These are phyloP conservation scores for Solanum paucissectum DNA, from an alignment of 257 asterid genomes.

Conservation along the genomic window DNA sequence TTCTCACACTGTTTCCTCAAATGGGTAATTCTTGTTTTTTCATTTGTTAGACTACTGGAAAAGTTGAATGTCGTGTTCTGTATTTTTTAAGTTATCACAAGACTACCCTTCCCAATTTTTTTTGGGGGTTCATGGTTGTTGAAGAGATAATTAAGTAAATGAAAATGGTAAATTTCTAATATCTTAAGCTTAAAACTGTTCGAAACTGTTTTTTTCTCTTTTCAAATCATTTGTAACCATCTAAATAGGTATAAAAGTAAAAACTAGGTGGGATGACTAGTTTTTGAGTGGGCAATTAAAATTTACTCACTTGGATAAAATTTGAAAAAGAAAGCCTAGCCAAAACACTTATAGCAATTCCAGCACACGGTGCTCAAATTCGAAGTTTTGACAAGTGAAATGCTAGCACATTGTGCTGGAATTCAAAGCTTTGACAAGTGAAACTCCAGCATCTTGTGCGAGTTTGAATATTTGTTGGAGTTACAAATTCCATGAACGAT, in stretches of 20 bases:
- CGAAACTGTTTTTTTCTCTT: not conserved
- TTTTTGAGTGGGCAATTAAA: not conserved
- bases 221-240: not conserved
- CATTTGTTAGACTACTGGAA: not conserved
- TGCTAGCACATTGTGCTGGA: not conserved
- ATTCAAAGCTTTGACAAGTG: not conserved
- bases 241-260: not conserved
- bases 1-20: slow-evolving; percentile 21
- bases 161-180: not conserved
- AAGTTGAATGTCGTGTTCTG: not conserved
- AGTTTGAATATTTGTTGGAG: not conserved
- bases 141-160: not conserved
- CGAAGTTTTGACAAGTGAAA: not conserved
- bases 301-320: not conserved
- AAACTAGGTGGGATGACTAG: not conserved
- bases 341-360: not conserved
- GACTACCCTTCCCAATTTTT: no score
- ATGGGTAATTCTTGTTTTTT: slow-evolving; percentile 32
- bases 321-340: not conserved
- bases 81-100: not conserved
- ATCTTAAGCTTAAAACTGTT: not conserved
- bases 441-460: not conserved
- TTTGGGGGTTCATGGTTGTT: not conserved
- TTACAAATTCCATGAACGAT: not conserved
- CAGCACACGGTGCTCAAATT: not conserved